Base-by-base conservation (phyloP, 805 yeast genomes). In the Saturnispora galanensis region DNA sequence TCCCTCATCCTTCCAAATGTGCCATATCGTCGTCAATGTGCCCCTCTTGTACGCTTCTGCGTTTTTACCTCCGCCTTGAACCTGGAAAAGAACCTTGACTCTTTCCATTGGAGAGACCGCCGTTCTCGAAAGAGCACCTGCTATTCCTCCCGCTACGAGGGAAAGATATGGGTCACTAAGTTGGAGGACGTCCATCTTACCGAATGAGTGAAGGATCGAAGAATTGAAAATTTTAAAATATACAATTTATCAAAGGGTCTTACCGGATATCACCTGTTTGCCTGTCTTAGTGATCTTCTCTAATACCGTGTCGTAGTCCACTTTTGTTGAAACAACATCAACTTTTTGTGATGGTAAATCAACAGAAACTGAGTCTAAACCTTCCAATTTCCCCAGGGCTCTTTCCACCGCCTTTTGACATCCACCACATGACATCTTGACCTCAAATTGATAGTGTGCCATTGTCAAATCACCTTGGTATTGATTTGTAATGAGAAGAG, bases 31-130 rank as follows among this genome's bases (percentile, higher is more conserved):
- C 5, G 80, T 71, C 47, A 80, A 69, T 57, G 88, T 75, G 2
- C 97, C 96, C n/a, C 69, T 65, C 41, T 76, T 73, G 73, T 45
- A 68, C 9, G 63, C 12, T 26, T 37, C 50, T 8, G 16, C 39
- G 16, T 8, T 49, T 3, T 50, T 31, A 7, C 52, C 44, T 1
- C 55, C 31, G 10, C 84, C 93, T 63, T 90, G 97, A 31, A 93
- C 79, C 64, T 90, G 98, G 54, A 88, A 77, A 21, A 90, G 64
- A 50, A 93, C 93, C 64, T 90, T 90, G 53, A 93, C 94, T 53
- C 98, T 70, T 62, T 90, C 98, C 63, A 90, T 79, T 1, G 98
- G 98, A 10, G 96, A 85, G 5, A 89, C 96, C 1, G 84, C 86
- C 0, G 97, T 90, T 44, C 97, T 70, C 1, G 95, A 84, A 0